Base-by-base conservation (phyloP, 306 rosid genomes). In the Ammopiptanthus mongolicus region DNA sequence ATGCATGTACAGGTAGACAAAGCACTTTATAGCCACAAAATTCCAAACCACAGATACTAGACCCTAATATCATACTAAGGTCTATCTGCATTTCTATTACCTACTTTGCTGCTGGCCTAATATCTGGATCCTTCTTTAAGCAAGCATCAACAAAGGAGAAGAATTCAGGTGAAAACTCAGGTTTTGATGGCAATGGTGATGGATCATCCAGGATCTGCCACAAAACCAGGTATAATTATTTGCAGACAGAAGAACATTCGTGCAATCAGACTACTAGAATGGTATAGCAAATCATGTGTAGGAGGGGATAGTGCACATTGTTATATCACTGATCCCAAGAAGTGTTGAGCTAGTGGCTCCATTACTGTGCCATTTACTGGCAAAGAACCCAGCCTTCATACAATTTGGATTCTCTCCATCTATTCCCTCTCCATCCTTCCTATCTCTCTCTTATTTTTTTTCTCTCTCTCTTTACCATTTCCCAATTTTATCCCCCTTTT, bases 141-240 rank as follows among this genome's bases (percentile, higher is more conserved):
- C 98, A 95, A 58, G 87, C 87, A 86, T 92, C 97, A 64, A 95
- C 85, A 72, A 95, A 95, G 5, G 96, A 91, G 86, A 93, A 88
- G 77, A 95, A 95, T 69, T 95, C 98, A 2, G 93, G 85, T 31
- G 99, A 95, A 86, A 95, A 88, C 1, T 84, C 81, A 14, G 85
- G 88, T 62, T 88, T 84, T 64, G 96, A 78, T 52, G 97, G 97
- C 3, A 93, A 87, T 28, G 99, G 99, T 5, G 99, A 95, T 37
- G 98, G 97, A 78, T 95, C 98, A 19, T 91, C 98, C 76, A 95
- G 82, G 80, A 90, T 95, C 98, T 95, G 88, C 65, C 85, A 82
- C 15, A 66, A 77, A 74, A 66, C 31, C 29, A 46, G 48, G 46
- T 12, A 71, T 39, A 34, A 50, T 82, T 73, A 82, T 76, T 64